Conservation (phyloP, 202 grass and related monocot species). For the Eragrostis tef region DNA sequence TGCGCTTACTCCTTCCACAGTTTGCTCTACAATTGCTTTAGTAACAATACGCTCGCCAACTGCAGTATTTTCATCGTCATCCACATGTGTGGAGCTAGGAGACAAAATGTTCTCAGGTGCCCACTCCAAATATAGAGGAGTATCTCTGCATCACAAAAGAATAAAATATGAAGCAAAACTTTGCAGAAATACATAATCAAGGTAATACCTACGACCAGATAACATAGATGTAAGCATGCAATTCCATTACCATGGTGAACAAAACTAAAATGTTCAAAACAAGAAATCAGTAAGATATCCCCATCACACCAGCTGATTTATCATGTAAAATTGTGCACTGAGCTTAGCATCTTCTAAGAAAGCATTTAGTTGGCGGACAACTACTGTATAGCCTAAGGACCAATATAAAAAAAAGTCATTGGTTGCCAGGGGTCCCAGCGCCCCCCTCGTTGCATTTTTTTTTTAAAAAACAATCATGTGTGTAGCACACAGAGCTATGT, state of each 20-base stretch:
- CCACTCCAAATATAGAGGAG: constrained; percentile 96
- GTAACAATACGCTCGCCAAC: constrained; percentile 67
- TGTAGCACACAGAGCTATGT: too few relatives aligned
- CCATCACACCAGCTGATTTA: not conserved
- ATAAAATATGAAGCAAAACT: constrained; percentile 24
- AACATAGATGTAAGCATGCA: not conserved
- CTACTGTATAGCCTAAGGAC: not conserved
- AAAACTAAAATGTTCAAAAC: not conserved
- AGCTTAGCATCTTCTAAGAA: not conserved
- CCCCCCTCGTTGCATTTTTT: too few relatives aligned
- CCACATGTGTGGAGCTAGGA: constrained; percentile 47
- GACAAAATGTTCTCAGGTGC: constrained; percentile 87
- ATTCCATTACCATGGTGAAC: not conserved
- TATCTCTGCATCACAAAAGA: constrained; percentile 66
- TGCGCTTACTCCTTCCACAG: constrained; percentile 73
- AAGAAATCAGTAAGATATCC: not conserved
- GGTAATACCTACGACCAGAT: constrained; percentile 9
- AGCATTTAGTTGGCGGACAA: not conserved
- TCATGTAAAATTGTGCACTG: not conserved
- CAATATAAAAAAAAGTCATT: not conserved
- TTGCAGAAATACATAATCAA: constrained; percentile 35
- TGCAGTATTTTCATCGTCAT: constrained; percentile 66
- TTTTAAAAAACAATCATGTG: too few relatives aligned
- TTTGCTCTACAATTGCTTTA: constrained; percentile 85
- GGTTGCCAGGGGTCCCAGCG: not conserved